Base-by-base conservation (phyloP, 1,139 yeast genomes). In the Debaryomyces fabryi region DNA sequence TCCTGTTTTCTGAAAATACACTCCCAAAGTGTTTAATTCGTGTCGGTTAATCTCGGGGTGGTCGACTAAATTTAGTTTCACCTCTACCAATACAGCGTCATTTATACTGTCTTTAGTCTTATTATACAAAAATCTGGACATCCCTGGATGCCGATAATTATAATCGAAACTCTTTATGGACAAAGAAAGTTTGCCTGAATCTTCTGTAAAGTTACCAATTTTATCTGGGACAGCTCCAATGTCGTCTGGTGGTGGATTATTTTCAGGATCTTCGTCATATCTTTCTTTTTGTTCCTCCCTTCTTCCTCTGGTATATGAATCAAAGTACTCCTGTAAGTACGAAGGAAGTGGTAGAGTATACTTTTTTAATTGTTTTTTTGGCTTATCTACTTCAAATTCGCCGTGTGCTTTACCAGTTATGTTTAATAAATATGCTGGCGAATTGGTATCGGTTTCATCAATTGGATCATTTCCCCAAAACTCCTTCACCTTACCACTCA, bases 1-100 rank as follows among this genome's bases (percentile, higher is more conserved):
- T 0, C 97, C 97, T 0, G 83, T 70, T 8, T 79, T 74, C 52
- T 84, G 84, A 58, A 86, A 86, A 63, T 91, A 90, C 3, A 88
- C 73, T 0, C 96, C 97, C 16, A 66, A 64, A 20, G 89, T 64
- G 2, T 69, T 72, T 15, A 89, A 53, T 0, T 62, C 62, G 59
- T 82, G 82, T 47, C 62, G 64, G 41, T 72, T 67, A 9, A 68
- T 69, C 49, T 83, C 84, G 1, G 68, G 64, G 32, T 68, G 65
- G 51, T 80, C 80, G 18, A 63, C 64, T 16, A 81, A 37, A 34
- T 44, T 50, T 5, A 71, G 44, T n/a, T 49, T 52, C 6, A 72
- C 50, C 10, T 53, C 54, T 7, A 72, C 69, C 5, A 67, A 42
- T 8, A 71, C 67, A 2, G 77, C 71, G 54, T 72, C 68, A 6